A percentile compares a stretch with the other conserved stretches of the same genome.
phyloP scores from a whole-genome alignment of 306 rosid species.

The Elaeagnus macrophylla region DNA sequence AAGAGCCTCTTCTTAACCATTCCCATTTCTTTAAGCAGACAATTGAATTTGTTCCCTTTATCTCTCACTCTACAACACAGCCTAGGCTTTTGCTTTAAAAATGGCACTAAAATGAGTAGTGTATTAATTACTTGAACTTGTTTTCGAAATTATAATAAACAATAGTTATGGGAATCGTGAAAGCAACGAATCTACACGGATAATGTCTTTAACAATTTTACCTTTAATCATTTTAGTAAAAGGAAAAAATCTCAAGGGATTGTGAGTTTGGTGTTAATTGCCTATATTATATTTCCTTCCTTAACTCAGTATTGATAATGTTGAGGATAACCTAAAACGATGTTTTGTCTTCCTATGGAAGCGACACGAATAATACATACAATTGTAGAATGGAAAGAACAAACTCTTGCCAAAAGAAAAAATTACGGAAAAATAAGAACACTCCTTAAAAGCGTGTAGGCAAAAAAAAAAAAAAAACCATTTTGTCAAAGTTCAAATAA shows the following conservation, averaged over 20 bases:
- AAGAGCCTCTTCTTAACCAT: conserved; percentile 12
- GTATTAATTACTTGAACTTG: conserved; percentile 2
- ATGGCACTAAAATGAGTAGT: conserved; percentile 10
- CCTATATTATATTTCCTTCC: conserved; percentile 7
- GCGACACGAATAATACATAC: background rate
- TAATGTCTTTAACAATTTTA: conserved; percentile 18
- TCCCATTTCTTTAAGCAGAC: background rate
- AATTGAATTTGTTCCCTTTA: background rate
- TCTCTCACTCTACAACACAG: conserved; percentile 4
- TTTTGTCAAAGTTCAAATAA: too few relatives aligned
- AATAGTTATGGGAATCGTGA: conserved; percentile 31
- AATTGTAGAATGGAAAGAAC: background rate
- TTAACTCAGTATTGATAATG: background rate
- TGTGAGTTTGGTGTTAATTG: background rate
- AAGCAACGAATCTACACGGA: conserved; percentile 30
- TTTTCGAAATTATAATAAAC: conserved; percentile 17
- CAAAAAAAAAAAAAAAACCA: too few relatives aligned
- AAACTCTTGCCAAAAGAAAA: background rate
- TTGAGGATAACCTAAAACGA: conserved; percentile 10
- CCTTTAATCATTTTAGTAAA: conserved; percentile 8
- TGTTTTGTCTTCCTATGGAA: conserved; percentile 20
- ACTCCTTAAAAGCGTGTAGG: too few relatives aligned
- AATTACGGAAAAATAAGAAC: too few relatives aligned
- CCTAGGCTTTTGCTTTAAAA: conserved; percentile 21
- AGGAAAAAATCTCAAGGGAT: background rate